Percentiles rank a stretch among this genome's conserved stretches.
These are phyloP conservation scores for Hericium rajendrae DNA, from an alignment of 768 basidiomycete genomes.

Conservation along the genomic window DNA sequence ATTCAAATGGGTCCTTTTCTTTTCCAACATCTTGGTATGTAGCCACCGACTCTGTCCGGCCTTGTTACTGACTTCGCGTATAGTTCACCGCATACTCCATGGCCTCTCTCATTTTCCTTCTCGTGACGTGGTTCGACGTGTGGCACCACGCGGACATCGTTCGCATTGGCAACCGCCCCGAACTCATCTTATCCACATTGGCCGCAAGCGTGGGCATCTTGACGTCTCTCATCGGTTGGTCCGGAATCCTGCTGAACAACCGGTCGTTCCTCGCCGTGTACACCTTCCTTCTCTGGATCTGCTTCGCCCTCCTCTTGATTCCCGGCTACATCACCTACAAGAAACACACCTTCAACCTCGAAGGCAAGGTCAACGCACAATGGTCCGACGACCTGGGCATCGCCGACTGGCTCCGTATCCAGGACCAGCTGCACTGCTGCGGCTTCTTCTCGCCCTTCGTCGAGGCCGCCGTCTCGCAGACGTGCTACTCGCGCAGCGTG, in stretches of 20 bases:
- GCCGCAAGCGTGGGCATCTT: conserved; percentile 50
- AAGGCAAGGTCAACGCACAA: conserved; percentile 71
- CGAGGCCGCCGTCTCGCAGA: conserved; percentile 65
- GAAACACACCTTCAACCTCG: conserved; percentile 63
- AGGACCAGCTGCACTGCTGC: conserved; percentile 70
- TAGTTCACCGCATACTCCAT: conserved; percentile 56
- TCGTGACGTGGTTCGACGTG: conserved; percentile 72
- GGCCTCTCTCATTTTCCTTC: conserved; percentile 49
- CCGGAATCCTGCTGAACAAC: conserved; percentile 77
- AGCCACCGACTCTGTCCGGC: not conserved
- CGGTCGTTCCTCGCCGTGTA: conserved; percentile 74
- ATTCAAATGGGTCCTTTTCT: conserved; percentile 77
- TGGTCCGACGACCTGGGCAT: conserved; percentile 60
- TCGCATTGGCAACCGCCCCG: conserved; percentile 55
- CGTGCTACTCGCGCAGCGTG: conserved; percentile 64
- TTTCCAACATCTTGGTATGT: conserved; percentile 50
- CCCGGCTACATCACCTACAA: conserved; percentile 80
- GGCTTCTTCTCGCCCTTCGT: conserved; percentile 76
- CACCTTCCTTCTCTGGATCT: conserved; percentile 62
- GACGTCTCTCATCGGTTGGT: conserved; percentile 66
- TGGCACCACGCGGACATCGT: conserved; percentile 63
- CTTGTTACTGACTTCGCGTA: not conserved
- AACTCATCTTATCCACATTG: conserved; percentile 63
- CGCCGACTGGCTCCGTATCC: conserved; percentile 53
- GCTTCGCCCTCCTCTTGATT: conserved; percentile 57